Conservation (phyloP, 2,329 filamentous ascomycete species). For the Berkeleyomyces rouxiae region DNA sequence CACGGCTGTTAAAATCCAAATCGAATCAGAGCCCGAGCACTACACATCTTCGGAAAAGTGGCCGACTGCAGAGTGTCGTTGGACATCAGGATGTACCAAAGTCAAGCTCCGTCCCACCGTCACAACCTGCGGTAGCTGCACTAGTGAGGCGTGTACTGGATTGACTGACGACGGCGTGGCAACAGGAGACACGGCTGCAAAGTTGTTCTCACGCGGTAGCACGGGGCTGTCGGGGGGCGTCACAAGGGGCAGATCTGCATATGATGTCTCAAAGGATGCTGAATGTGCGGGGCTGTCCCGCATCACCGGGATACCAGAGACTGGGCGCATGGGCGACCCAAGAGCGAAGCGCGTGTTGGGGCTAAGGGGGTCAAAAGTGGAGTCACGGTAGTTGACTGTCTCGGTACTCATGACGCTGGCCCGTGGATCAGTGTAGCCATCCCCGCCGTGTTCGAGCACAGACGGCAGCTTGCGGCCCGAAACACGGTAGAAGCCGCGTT, state of each 20-base stretch:
- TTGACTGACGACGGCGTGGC: not conserved
- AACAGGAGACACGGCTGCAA: not conserved
- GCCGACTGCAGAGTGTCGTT: constrained; percentile 10
- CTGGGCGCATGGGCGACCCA: constrained; percentile 41
- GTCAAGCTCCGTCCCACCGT: constrained; percentile 11
- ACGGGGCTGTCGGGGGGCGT: constrained; percentile 1
- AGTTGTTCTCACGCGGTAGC: not conserved
- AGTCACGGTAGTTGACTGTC: constrained; percentile 13
- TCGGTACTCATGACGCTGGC: constrained; percentile 27
- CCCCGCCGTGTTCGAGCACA: constrained; percentile 43
- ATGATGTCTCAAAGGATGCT: not conserved
- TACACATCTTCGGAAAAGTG: constrained; percentile 13
- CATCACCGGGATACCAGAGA: constrained; percentile 43
- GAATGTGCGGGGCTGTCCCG: constrained; percentile 49
- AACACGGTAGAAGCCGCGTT: constrained; percentile 47
- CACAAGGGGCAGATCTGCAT: not conserved
- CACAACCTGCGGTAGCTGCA: constrained; percentile 6
- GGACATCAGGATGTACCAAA: constrained; percentile 7
- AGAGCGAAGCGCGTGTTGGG: constrained; percentile 30
- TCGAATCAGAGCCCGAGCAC: not conserved
- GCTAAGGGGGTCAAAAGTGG: constrained; percentile 23
- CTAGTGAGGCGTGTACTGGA: not conserved
- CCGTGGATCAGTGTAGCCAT: constrained; percentile 40
- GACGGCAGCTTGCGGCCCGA: constrained; percentile 49
- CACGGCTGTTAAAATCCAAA: constrained; percentile 2